Base-by-base conservation (phyloP, 177 flowering plant genomes). In the Vitis hybrid region DNA sequence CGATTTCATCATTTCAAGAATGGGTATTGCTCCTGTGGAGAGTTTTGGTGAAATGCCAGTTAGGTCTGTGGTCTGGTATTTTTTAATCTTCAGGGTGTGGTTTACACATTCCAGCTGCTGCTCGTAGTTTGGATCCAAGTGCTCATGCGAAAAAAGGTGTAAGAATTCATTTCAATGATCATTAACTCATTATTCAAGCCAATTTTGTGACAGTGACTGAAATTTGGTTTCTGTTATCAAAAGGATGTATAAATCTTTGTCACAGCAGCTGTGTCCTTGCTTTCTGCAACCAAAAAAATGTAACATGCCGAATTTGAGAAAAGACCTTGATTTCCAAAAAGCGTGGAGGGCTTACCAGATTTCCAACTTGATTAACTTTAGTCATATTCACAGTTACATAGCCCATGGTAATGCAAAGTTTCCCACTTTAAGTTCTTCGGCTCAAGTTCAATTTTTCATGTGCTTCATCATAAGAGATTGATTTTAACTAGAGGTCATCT, bases 1-100 rank as follows among this genome's bases (percentile, higher is more conserved):
- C 78, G 89, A 39, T 91, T 88, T 83, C 93, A 90, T 79, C 94
- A 87, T 81, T 90, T 90, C 58, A 75, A 72, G 60, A 71, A 78
- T 71, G 91, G 89, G 1, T 60, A 12, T 39, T 91, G 93, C 76
- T 86, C 89, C 31, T 88, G 97, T 75, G 60, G 87, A 15, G 90
- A 84, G 18, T 89, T 88, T 70, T 88, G 94, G 93, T 88, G 78
- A 83, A 72, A 45, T n/a, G 70, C 52, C 50, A 18, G 52, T 70
- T 21, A 53, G 39, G 4, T 65, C 64, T 3, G 14, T 3, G 16
- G 56, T 53, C 5, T 53, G 56, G 16, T 53, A 16, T 53, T 53
- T 53, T 15, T 53, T 53, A 3, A 53, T 53, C 56, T 15, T 12
- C 56, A 14, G n/a, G 7, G 15, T 5, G 56, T 53, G 56, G 56